phyloP scores from a whole-genome alignment of 2,329 filamentous ascomycete genomes.

The Podosphaera aphanis region DNA sequence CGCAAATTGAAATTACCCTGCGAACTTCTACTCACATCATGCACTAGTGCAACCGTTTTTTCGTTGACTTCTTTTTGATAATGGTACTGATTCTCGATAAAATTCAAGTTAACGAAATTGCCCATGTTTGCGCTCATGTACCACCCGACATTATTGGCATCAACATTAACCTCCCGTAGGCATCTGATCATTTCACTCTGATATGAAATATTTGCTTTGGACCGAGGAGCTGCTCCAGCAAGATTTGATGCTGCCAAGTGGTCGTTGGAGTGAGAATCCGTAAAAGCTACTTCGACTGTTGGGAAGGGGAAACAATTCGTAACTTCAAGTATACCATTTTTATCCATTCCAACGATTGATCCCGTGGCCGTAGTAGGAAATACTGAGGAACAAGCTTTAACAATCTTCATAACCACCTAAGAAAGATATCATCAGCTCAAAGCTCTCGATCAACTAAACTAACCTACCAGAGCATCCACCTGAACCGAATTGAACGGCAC shows the following conservation, averaged over 20 bases:
- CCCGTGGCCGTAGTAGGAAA: slow-evolving; percentile 83
- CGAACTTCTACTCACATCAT: slow-evolving; percentile 85
- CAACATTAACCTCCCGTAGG: slow-evolving; percentile 89
- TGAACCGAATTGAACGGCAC: slow-evolving; percentile 65
- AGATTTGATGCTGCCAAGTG: slow-evolving; percentile 39
- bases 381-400: slow-evolving; percentile 72
- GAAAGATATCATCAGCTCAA: slow-evolving; percentile 8
- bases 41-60: slow-evolving; percentile 66
- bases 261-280: slow-evolving; percentile 51
- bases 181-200: slow-evolving; percentile 95
- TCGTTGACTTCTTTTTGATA: slow-evolving; percentile 88
- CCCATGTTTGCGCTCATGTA: slow-evolving; percentile 98
- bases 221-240: slow-evolving; percentile 70
- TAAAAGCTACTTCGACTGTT: slow-evolving; percentile 44
- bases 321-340: slow-evolving; percentile 56
- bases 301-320: slow-evolving; percentile 94
- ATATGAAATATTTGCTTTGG: slow-evolving; percentile 73
- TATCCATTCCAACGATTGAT: slow-evolving; percentile 82
- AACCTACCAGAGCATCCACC: slow-evolving; percentile 74
- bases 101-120: slow-evolving; percentile 85
- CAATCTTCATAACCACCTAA: slow-evolving; percentile 90
- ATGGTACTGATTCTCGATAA: slow-evolving; percentile 93
- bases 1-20: slow-evolving; percentile 76
- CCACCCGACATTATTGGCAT: slow-evolving; percentile 95
- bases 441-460: slow-evolving; percentile 14